Evolutionary conservation across 441 rosid genomes (phyloP).

Genomic region (Pelargonium myrrhifolium): DNA sequence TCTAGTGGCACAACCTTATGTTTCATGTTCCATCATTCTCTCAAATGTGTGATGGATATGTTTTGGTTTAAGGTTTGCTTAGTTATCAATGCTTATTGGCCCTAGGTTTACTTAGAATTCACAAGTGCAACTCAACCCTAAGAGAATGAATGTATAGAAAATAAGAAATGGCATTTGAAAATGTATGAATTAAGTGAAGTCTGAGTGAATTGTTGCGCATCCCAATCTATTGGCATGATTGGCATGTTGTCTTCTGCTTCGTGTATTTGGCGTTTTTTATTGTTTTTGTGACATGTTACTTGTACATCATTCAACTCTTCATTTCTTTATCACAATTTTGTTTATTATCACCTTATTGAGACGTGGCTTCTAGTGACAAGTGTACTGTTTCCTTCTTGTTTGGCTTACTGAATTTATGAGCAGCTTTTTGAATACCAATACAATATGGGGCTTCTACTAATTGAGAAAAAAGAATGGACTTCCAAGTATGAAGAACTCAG

Average conservation of each 20-base stretch:
- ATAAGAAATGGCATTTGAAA: neutral
- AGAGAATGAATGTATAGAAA: neutral
- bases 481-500: constrained; percentile 60
- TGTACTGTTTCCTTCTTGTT: neutral
- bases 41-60: neutral
- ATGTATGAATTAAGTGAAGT: constrained; percentile 1
- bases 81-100: neutral
- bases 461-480: constrained; percentile 86
- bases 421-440: constrained; percentile 94
- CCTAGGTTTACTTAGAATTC: neutral
- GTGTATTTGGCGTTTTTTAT: neutral
- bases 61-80: neutral
- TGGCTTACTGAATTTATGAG: constrained; percentile 14
- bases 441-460: constrained; percentile 85
- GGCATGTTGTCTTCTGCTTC: neutral
- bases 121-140: neutral
- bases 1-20: neutral
- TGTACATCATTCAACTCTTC: neutral
- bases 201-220: neutral
- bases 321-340: neutral
- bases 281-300: neutral
- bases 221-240: neutral
- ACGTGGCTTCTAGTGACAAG: neutral
- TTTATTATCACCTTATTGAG: neutral
- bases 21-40: neutral